These are phyloP conservation scores for Trichoderma koningiopsis DNA, from an alignment of 2,329 filamentous ascomycete species.

Conservation along the genomic window DNA sequence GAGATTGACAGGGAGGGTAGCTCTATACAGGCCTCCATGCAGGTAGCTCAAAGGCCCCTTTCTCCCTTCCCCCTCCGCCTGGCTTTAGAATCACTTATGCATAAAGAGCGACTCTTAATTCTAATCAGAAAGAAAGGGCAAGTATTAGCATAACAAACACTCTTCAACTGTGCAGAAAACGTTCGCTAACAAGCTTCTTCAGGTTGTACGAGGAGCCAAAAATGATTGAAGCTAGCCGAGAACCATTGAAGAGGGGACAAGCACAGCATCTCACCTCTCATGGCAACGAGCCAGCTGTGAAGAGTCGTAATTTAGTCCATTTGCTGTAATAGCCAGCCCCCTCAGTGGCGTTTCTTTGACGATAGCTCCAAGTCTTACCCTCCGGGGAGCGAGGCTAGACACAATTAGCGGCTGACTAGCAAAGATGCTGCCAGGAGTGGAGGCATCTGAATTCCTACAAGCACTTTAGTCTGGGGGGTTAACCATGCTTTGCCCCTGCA, in stretches of 20 bases:
- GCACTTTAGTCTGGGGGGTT: constrained; percentile 2
- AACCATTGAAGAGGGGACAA: neutral
- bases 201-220: neutral
- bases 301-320: neutral
- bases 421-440: constrained; percentile 9
- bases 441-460: neutral
- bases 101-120: neutral
- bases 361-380: constrained; percentile 11
- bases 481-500: constrained; percentile 9
- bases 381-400: neutral
- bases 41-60: neutral
- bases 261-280: neutral
- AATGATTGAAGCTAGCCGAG: neutral
- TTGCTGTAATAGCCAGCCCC: neutral
- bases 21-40: constrained; percentile 5
- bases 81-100: neutral
- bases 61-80: neutral
- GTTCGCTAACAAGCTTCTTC: constrained; percentile 13
- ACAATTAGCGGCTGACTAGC: constrained; percentile 4
- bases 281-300: constrained; percentile 7
- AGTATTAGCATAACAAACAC: neutral
- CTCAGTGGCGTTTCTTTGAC: constrained; percentile 11
- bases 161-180: neutral
- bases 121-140: neutral
- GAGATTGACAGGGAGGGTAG: neutral